Evolutionary conservation across 495 filamentous ascomycete genomes (phyloP).

Genomic region (Thermothielavioides terrestris): DNA sequence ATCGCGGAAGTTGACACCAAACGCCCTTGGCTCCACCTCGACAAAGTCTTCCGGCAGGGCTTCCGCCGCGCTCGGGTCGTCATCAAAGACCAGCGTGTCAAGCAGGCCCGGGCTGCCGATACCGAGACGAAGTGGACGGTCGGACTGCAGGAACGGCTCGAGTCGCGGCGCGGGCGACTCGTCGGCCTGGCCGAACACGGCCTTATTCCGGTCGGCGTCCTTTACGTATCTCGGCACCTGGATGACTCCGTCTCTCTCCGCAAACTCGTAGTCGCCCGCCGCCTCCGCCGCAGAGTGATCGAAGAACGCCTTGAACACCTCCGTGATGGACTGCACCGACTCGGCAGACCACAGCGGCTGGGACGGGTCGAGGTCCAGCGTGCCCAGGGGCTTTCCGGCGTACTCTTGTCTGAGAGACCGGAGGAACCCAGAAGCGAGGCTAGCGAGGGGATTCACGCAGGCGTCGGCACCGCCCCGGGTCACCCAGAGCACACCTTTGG

Average conservation of each 20-base stretch:
- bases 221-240: constrained; percentile 26
- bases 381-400: constrained; percentile 18
- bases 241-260: constrained; percentile 18
- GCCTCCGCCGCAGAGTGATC: constrained; percentile 7
- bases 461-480: constrained; percentile 38
- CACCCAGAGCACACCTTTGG: constrained; percentile 40
- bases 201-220: constrained; percentile 26
- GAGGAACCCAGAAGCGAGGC: constrained; percentile 26
- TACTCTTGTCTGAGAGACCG: constrained; percentile 28
- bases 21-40: constrained; percentile 34
- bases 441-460: constrained; percentile 17
- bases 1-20: constrained; percentile 40
- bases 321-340: constrained; percentile 16
- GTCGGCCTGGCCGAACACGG: constrained; percentile 8
- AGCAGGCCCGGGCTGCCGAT: constrained; percentile 26
- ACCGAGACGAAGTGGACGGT: constrained; percentile 22
- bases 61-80: constrained; percentile 16
- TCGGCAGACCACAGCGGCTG: constrained; percentile 11
- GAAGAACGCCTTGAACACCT: constrained; percentile 18
- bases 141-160: constrained; percentile 23
- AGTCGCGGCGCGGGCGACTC: not conserved
- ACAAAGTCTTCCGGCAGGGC: constrained; percentile 23
- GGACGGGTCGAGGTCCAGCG: constrained; percentile 20
- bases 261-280: constrained; percentile 23
- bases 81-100: constrained; percentile 26